Conservation (phyloP, 805 yeast genomes). For the Sugiyamaella floridensis region DNA sequence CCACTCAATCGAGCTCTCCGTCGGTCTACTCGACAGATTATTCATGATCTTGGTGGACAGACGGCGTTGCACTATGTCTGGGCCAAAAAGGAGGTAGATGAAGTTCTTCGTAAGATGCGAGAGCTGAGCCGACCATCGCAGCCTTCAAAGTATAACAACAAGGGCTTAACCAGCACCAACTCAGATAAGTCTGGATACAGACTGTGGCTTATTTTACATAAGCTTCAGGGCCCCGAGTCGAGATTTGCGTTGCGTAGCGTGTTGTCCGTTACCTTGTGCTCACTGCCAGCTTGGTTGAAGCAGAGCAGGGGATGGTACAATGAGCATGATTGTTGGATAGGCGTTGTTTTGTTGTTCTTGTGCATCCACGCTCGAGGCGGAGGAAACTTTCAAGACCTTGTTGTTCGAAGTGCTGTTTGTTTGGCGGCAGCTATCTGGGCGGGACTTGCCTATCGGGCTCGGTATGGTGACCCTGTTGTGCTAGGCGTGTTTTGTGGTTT, state of each 20-base stretch:
- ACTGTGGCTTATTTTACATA: slow-evolving; percentile 34
- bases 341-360: slow-evolving; percentile 34
- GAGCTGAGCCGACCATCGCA: slow-evolving; percentile 19
- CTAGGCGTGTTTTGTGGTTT: slow-evolving; percentile 37
- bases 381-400: slow-evolving; percentile 24
- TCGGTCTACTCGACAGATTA: slow-evolving; percentile 37
- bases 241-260: slow-evolving; percentile 40
- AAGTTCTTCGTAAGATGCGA: slow-evolving; percentile 39
- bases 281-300: slow-evolving; percentile 40
- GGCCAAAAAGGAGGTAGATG: slow-evolving; percentile 40
- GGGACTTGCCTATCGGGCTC: slow-evolving; percentile 39
- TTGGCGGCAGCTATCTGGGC: slow-evolving; percentile 43
- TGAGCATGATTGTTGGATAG: slow-evolving; percentile 40
- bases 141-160: neutral
- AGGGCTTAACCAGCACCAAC: neutral
- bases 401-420: slow-evolving; percentile 32
- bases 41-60: slow-evolving; percentile 43
- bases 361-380: slow-evolving; percentile 36
- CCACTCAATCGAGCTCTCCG: slow-evolving; percentile 37
- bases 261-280: slow-evolving; percentile 32
- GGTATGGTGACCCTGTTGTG: slow-evolving; percentile 36
- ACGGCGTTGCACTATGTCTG: slow-evolving; percentile 39
- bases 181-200: slow-evolving; percentile 27
- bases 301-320: slow-evolving; percentile 39
- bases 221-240: slow-evolving; percentile 34